A percentile compares a stretch with the other conserved stretches of the same genome.
Conservation (phyloP, 2,329 filamentous ascomycete species). For the Xylariaceae sp. region DNA sequence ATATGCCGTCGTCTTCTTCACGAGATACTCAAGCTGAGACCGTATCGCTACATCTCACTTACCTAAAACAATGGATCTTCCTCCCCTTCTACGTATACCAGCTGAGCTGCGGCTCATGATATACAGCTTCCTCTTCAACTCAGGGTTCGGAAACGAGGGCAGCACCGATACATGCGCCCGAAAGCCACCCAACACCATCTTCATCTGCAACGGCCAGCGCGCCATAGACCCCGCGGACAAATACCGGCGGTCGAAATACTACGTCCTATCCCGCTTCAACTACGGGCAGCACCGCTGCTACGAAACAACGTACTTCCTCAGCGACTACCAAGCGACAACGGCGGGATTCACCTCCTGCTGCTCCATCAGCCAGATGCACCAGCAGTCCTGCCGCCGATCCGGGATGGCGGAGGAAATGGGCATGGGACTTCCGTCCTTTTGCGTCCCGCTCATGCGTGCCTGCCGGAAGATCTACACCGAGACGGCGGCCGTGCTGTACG, state of each 20-base stretch:
- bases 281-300: slow-evolving; percentile 39
- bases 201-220: slow-evolving; percentile 35
- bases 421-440: no score
- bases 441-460: slow-evolving; percentile 43
- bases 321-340: slow-evolving; percentile 31
- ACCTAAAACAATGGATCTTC: background rate
- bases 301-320: slow-evolving; percentile 53
- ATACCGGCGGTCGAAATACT: slow-evolving; percentile 35
- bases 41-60: background rate
- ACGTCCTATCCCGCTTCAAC: slow-evolving; percentile 38
- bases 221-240: slow-evolving; percentile 22
- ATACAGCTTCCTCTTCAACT: slow-evolving; percentile 41
- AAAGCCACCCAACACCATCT: slow-evolving; percentile 36
- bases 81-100: slow-evolving; percentile 34
- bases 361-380: no score
- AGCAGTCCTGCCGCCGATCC: no score
- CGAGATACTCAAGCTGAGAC: no score
- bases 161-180: no score
- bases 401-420: no score
- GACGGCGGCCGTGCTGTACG: slow-evolving; percentile 53
- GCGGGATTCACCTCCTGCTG: no score
- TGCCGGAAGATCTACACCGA: slow-evolving; percentile 51
- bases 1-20: no score
- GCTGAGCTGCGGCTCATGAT: slow-evolving; percentile 42
- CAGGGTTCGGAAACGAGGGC: slow-evolving; percentile 23